These are phyloP conservation scores for Alternaria gansuensis DNA, from an alignment of 2,329 filamentous ascomycete genomes.

Conservation along the genomic window DNA sequence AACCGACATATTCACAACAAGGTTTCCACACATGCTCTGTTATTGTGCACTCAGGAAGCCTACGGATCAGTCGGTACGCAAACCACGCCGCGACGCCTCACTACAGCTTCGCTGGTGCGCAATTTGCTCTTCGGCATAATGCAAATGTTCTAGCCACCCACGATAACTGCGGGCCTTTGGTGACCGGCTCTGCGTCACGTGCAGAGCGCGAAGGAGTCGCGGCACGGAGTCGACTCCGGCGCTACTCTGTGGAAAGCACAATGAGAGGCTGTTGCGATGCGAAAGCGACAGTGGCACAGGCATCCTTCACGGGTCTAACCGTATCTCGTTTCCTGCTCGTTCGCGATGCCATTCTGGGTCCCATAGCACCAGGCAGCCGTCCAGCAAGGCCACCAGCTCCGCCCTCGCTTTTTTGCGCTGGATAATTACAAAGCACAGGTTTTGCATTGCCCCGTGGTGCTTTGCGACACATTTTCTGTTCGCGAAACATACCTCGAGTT, in stretches of 20 bases:
- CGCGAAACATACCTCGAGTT: slow-evolving; percentile 6
- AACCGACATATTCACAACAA: not conserved
- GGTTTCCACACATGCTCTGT: not conserved
- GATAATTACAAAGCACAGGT: not conserved
- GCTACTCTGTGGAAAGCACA: slow-evolving; percentile 1
- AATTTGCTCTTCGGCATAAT: slow-evolving; percentile 11
- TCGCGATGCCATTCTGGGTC: slow-evolving; percentile 12
- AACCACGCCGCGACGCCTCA: slow-evolving; percentile 14
- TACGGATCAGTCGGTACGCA: slow-evolving; percentile 15
- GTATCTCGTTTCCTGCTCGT: slow-evolving; percentile 11
- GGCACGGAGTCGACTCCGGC: slow-evolving; percentile 17
- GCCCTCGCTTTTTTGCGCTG: not conserved
- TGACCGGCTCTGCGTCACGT: slow-evolving; percentile 15
- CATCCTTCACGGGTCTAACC: slow-evolving; percentile 17
- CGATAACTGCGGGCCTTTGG: slow-evolving; percentile 11
- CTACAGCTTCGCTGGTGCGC: slow-evolving; percentile 1
- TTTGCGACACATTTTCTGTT: not conserved
- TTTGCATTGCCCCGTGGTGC: not conserved
- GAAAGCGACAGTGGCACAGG: slow-evolving; percentile 14
- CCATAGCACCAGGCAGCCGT: slow-evolving; percentile 1
- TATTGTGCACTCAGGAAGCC: slow-evolving; percentile 4
- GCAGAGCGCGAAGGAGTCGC: not conserved
- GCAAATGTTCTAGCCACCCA: slow-evolving; percentile 7
- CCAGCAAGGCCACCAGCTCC: not conserved
- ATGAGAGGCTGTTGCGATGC: slow-evolving; percentile 8